Evolutionary conservation across 768 basidiomycete genomes (phyloP), one percentile per base, ranked within the genome.

Genomic region (Calocybe gangraenosa): DNA sequence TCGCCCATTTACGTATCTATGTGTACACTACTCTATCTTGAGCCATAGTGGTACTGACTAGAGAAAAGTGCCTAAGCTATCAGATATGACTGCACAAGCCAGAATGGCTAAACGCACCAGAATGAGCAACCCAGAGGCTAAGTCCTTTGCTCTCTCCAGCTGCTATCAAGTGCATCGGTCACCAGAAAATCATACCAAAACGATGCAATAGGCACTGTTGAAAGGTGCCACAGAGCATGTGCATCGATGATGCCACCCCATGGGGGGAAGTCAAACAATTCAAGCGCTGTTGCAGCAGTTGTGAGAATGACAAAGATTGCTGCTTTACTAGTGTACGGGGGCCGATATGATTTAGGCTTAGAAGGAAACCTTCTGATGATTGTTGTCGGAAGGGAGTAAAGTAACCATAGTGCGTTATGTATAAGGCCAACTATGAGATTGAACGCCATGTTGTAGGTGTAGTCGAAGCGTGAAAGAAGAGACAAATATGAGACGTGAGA

Each of bases 231-330:
- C 13, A 98, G 65, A 2, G 92, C 75, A 62, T 97, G 96, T 0
- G 94, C 92, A 59, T 98, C 95, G 15, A 97, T 69, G 6, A 81
- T 62, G 25, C 92, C 64, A n/a, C 59, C 58, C 64, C 82, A 73
- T 0, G 92, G 89, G 0, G 92, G 79, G 57, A 98, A 98, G 60
- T 99, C 95, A 51, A 95, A 81, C 2, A 99, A 60, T 58, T 99
- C 95, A 23, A 99, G 73, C 1, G 72, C 68, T 2, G 84, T 90
- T 11, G 91, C 87, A 2, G 73, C 70, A 0, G 82, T 89, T 1
- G 88, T 91, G 13, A 89, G 61, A 9, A 75, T 55, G 2, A 90
- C 84, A 47, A 92, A 79, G 0, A 78, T 23, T 0, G 71, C 79
- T 1, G 80, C 75, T 55, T 77, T 79, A 44, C 59, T 63, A 7